These are phyloP conservation scores for Leptographium lundbergii DNA, from an alignment of 2,329 filamentous ascomycete genomes.

Conservation along the genomic window DNA sequence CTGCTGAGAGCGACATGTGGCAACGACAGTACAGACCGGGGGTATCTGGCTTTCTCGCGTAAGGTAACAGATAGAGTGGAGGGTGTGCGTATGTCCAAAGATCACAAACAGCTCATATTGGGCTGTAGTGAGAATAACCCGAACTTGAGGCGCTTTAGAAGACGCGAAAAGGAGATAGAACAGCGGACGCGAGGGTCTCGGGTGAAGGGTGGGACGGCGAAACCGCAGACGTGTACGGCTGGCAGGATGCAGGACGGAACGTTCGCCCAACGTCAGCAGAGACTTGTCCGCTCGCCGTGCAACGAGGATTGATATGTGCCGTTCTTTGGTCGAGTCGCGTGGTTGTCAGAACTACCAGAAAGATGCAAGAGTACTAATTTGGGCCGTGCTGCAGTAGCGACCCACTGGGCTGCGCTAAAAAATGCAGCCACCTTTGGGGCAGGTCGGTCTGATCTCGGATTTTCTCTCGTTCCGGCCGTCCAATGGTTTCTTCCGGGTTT, in stretches of 20 bases:
- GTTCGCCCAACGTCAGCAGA: background rate
- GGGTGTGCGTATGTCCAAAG: background rate
- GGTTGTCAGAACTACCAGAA: background rate
- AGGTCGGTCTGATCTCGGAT: background rate
- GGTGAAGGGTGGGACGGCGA: background rate
- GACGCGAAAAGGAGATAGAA: background rate
- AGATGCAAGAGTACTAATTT: background rate
- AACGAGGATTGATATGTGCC: background rate
- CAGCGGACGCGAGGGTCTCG: background rate
- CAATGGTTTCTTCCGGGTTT: constrained; percentile 11
- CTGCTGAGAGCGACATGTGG: background rate
- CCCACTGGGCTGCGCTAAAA: background rate
- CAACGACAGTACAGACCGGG: too few relatives aligned
- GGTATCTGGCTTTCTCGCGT: background rate
- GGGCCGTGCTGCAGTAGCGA: background rate
- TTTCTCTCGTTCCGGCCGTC: constrained; percentile 5
- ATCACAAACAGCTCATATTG: background rate
- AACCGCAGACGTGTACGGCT: background rate
- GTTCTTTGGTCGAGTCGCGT: background rate
- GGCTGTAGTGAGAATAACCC: background rate
- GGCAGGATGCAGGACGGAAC: background rate
- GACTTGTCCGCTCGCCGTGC: background rate
- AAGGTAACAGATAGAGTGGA: background rate
- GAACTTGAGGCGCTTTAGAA: background rate
- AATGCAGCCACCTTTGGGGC: background rate